Evolutionary conservation across 140 eudicot genomes (phyloP), one percentile per base, ranked within the genome.

Genomic region (Anethum foeniculum): DNA sequence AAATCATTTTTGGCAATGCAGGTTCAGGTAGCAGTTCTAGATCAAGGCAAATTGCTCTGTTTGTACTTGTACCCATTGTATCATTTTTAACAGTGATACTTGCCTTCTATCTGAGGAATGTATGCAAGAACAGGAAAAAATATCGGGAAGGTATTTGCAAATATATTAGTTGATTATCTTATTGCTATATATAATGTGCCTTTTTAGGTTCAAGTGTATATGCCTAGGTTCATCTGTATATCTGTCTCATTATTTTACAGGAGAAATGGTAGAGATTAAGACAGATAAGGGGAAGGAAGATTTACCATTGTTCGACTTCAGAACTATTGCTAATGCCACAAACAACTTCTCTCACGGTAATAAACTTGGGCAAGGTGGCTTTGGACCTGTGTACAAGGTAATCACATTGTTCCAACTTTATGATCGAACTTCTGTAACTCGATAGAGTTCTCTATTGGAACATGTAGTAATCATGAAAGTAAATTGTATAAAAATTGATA

Each of bases 311-410:
- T 75, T 75, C 38, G 38, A 47, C 30, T 47, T 75, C 79, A 41
- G 8, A 75, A 75, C 79, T 23, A 44, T 75, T 21, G 36, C 79
- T 46, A 14, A n/a, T 75, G 79, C 79, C n/a, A 75, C 79, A 43
- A 75, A 75, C 58, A 41, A 75, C 79, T 75, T 75, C 36, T 75
- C 58, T 44, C 0, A 3, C n/a, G 38, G 23, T 4, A 21, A 44
- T 47, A 75, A 43, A 28, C 36, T 75, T 10, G 79, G 79, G 30
- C 36, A 75, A 52, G 80, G 65, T 77, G 80, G 80, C 46, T 77
- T 77, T 77, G 80, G 80, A 44, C 67, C 80, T 77, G 80, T 77
- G 9, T 77, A 77, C 80, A 77, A 75, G 58, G 79, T 75, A 75
- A 38, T 15, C 48, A 39, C 43, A 38, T 19, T 38, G 2, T 71